phyloP scores from a whole-genome alignment of 371 early-diverging fungal species.

The Syncephalastrum monosporum region DNA sequence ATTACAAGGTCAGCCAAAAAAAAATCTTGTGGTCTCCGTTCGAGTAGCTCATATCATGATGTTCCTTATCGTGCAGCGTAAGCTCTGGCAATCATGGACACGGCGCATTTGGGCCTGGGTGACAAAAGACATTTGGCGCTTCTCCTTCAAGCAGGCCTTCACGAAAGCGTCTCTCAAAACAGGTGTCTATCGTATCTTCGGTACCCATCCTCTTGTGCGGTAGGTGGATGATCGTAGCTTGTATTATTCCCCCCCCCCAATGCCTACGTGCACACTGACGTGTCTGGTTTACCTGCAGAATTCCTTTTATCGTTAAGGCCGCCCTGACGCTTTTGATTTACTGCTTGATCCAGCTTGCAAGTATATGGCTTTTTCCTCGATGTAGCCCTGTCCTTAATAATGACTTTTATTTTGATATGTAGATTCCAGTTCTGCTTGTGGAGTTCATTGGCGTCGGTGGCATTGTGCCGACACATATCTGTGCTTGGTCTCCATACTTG shows the following conservation, averaged over 20 bases:
- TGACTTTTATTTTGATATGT: neutral
- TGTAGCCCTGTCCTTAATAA: neutral
- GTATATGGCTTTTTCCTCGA: neutral
- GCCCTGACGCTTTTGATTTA: slow-evolving; percentile 35
- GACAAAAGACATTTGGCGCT: neutral
- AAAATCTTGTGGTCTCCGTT: neutral
- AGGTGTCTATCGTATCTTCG: no score
- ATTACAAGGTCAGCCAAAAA: slow-evolving; percentile 13
- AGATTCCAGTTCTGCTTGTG: slow-evolving; percentile 44
- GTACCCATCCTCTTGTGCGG: no score
- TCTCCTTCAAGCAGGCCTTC: no score
- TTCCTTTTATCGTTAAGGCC: slow-evolving; percentile 42
- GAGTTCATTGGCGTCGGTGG: slow-evolving; percentile 47
- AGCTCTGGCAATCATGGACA: neutral
- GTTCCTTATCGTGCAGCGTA: slow-evolving; percentile 1
- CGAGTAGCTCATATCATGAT: neutral
- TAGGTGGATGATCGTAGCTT: no score
- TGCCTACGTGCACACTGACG: no score
- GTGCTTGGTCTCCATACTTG: slow-evolving; percentile 41
- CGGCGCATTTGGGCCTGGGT: slow-evolving; percentile 7
- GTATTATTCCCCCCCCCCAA: no score
- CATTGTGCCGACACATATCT: slow-evolving; percentile 36
- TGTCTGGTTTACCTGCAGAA: slow-evolving; percentile 12
- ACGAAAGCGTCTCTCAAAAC: no score
- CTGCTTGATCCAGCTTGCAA: slow-evolving; percentile 43